Evolutionary conservation across 2,329 filamentous ascomycete species (phyloP), one percentile per base, ranked within the genome.

Genomic region (Xylaria arbuscula): DNA sequence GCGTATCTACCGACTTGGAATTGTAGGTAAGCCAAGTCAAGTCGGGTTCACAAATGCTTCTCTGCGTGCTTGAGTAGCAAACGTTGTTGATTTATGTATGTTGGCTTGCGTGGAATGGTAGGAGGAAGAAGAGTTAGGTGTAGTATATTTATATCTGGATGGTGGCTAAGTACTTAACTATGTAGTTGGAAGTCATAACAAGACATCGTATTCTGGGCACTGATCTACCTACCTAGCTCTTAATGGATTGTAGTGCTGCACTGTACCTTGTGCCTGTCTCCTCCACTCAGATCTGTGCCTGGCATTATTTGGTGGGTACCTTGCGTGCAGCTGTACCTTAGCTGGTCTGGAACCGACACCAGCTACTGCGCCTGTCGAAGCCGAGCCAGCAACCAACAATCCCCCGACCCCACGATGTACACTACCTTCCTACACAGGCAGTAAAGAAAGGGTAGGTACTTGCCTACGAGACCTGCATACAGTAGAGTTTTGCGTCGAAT

Each of bases 251-350:
- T 15, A 40, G 36, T 53, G 47, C 45, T 36, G 57, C 57, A 22
- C 24, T 38, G 15, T 58, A 47, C 9, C 48, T 64, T 22, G 50
- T 61, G 50, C 59, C 51, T 54, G 28, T 54, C 60, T 53, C 45
- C 60, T 42, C 24, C 51, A 62, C 47, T 36, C 19, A 53, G 68
- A 64, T 67, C 68, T 34, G 68, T 68, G 57, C 68, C 68, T 70
- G 60, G 48, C 64, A 50, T 63, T 10, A 40, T 60, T 63, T 8
- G 42, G 64, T 55, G 53, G 61, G 65, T 59, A 63, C 57, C 64
- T 62, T 62, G 36, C 50, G 63, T 61, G 53, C 40, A 57, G 54
- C 36, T 19, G 22, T 63, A 62, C 59, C 38, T 47, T 63, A 40
- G 51, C 61, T 56, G 61, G 56, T 50, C 51, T 56, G 32, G 48